Evolutionary conservation across 768 basidiomycete species (phyloP).

Genomic region (Leccinum truebloodii): DNA sequence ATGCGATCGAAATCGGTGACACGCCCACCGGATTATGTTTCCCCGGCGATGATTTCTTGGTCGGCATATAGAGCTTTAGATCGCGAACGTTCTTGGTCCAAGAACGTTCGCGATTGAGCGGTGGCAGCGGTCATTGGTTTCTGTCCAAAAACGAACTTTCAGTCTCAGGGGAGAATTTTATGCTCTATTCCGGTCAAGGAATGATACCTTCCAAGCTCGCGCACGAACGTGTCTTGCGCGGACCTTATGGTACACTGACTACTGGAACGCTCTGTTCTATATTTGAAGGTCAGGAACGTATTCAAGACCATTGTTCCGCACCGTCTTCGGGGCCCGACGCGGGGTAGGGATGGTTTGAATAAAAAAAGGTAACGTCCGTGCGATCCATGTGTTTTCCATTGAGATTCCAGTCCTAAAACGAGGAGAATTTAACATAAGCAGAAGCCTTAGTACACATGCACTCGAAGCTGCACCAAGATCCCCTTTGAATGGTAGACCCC

Average conservation of each 20-base stretch:
- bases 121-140: background rate
- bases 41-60: background rate
- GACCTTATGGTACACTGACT: background rate
- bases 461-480: background rate
- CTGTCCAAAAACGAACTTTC: background rate
- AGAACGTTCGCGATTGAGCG: background rate
- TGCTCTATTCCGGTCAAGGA: background rate
- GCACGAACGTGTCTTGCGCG: constrained; percentile 12
- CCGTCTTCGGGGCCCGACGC: background rate
- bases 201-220: background rate
- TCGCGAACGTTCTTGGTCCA: too few relatives aligned
- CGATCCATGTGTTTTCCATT: background rate
- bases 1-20: background rate
- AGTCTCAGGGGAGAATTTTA: background rate
- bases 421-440: background rate
- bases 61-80: background rate
- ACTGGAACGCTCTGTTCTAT: background rate
- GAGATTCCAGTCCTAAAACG: too few relatives aligned
- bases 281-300: background rate
- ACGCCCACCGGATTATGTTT: constrained; percentile 1
- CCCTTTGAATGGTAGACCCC: background rate
- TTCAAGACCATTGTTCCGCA: background rate
- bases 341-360: background rate
- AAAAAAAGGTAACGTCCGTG: background rate
- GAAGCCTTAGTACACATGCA: background rate